A percentile compares a stretch with the other conserved stretches of the same genome.
Evolutionary conservation across 345 rosid genomes (phyloP).

Genomic region (Gossypium longicalyx): DNA sequence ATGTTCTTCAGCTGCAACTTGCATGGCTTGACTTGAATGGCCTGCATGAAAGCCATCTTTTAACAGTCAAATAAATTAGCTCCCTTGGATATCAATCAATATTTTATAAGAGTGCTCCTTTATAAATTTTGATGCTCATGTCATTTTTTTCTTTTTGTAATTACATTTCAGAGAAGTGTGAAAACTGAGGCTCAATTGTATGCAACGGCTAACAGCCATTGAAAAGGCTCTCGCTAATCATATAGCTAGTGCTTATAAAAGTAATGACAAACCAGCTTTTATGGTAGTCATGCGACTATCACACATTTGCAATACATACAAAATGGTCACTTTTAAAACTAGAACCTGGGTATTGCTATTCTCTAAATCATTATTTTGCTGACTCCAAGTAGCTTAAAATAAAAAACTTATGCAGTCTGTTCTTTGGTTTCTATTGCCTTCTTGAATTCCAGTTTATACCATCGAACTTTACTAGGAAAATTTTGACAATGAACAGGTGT

Average conservation of each 20-base stretch:
- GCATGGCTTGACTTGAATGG: too few relatives aligned
- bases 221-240: conserved; percentile 13
- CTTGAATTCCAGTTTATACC: not conserved
- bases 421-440: not conserved
- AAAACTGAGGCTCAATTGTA: not conserved
- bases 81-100: not conserved
- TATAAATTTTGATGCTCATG: not conserved
- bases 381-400: not conserved
- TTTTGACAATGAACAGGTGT: not conserved
- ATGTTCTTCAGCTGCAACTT: too few relatives aligned
- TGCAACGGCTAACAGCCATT: not conserved
- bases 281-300: conserved; percentile 20
- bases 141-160: not conserved
- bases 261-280: conserved; percentile 22
- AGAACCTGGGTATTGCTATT: not conserved
- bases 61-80: not conserved
- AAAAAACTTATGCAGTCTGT: not conserved
- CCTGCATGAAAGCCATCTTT: too few relatives aligned
- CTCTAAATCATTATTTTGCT: not conserved
- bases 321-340: conserved; percentile 4
- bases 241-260: conserved; percentile 16
- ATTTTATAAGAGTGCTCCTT: not conserved
- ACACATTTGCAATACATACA: not conserved
- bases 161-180: not conserved
- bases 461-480: not conserved